Evolutionary conservation across 2,329 filamentous ascomycete genomes (phyloP).

Genomic region (Raffaelea albimanens): DNA sequence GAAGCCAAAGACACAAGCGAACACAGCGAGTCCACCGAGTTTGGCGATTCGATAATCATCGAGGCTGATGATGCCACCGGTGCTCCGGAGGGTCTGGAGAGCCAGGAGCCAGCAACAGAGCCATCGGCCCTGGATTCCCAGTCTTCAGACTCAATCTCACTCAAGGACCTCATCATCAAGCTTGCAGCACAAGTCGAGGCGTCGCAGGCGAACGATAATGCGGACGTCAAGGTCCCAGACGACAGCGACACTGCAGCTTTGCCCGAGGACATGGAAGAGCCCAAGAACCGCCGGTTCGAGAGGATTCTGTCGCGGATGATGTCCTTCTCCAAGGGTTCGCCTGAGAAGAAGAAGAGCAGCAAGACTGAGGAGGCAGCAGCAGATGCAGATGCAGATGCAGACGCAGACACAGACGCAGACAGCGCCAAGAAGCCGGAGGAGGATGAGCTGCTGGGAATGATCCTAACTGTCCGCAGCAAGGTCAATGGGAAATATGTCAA

Average conservation of each 20-base stretch:
- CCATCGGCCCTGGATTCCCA: no score
- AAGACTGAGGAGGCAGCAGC: neutral
- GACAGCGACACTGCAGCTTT: neutral
- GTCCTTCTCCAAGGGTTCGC: slow-evolving; percentile 21
- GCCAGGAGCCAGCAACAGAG: slow-evolving; percentile 8
- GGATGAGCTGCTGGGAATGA: slow-evolving; percentile 54
- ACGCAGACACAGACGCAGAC: neutral
- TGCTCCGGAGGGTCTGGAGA: neutral
- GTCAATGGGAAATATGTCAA: slow-evolving; percentile 56
- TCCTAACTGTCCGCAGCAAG: slow-evolving; percentile 57
- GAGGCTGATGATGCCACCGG: no score
- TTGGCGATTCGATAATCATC: no score
- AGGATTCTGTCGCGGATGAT: slow-evolving; percentile 40
- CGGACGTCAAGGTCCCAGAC: slow-evolving; percentile 9
- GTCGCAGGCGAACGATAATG: slow-evolving; percentile 10
- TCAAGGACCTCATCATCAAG: slow-evolving; percentile 42
- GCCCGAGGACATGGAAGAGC: slow-evolving; percentile 16
- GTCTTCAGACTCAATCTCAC: slow-evolving; percentile 13
- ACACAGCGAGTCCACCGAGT: no score
- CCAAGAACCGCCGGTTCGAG: slow-evolving; percentile 40
- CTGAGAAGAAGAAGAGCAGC: neutral
- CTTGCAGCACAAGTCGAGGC: slow-evolving; percentile 38
- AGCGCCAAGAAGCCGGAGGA: neutral
- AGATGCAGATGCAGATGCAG: slow-evolving; percentile 3
- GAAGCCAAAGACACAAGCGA: no score